Evolutionary conservation across 1,284 basidiomycete genomes (phyloP), one percentile per base, ranked within the genome.

Genomic region (Apiotrichum domesticum): DNA sequence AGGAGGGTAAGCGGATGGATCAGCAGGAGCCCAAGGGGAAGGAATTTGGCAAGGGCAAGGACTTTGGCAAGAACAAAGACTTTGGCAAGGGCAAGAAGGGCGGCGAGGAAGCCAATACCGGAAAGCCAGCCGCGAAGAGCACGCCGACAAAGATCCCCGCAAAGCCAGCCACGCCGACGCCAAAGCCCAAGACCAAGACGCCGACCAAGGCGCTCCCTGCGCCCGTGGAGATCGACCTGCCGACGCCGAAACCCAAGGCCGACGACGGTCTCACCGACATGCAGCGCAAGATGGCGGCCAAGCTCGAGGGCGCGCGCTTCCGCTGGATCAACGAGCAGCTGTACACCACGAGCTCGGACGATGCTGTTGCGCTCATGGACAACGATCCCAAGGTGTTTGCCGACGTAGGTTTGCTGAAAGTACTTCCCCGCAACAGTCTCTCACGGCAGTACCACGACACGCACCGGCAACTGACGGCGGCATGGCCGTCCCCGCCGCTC

Each of bases 401-500:
- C 51, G 89, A 92, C 70, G 91, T 90, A 62, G 65, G 82, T 40
- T 32, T n/a, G n/a, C 29, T 11, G 21, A 10, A 21, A 6, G 45
- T 14, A 56, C 48, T 58, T 6, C 21, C 21, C 21, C 21, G 21
- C 21, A 21, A 21, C 21, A 21, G 21, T n/a, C 15, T 34, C 52
- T 63, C 45, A 55, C 54, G 47, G 3, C 70, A 95, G 92, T 97
- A 97, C 71, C 93, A 97, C 75, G 78, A 79, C 41, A 91, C 92
- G 9, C 96, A 96, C 78, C 85, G 91, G 41, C 83, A 84, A 56
- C 90, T 95, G 77, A 90, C 94, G 4, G 82, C 87, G 53, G 84
- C 85, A 3, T 97, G 93, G 93, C 93, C 93, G 0, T 84, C 84
- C 1, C 94, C 95, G 67, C 93, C 93, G 1, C 85, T 95, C 29